These are phyloP conservation scores for Ophiosphaerella herpotricha DNA, from an alignment of 2,329 filamentous ascomycete species.

Conservation along the genomic window DNA sequence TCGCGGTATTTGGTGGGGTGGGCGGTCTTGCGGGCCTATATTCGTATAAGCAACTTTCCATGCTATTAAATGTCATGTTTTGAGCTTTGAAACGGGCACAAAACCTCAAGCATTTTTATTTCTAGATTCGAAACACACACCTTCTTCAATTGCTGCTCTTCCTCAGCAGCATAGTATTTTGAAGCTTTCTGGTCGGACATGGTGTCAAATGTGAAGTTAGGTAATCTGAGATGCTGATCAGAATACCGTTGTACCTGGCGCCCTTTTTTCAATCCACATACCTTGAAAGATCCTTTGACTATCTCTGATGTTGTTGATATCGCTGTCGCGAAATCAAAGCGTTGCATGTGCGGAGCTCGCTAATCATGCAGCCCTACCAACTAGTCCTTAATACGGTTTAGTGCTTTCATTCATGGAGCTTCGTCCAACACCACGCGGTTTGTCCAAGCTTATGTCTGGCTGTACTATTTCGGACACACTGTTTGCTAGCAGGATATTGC, in stretches of 20 bases:
- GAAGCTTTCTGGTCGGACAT: conserved; percentile 73
- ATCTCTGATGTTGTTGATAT: conserved; percentile 18
- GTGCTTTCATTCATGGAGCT: background rate
- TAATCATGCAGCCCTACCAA: conserved; percentile 21
- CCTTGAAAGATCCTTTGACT: conserved; percentile 5
- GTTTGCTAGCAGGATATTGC: no score
- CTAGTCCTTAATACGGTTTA: conserved; percentile 4
- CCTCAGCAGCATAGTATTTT: conserved; percentile 98
- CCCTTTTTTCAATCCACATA: background rate
- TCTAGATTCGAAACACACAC: conserved; percentile 62
- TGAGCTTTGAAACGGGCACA: background rate
- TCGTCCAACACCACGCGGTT: no score
- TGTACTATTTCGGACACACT: no score
- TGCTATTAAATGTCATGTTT: background rate
- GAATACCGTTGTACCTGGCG: background rate
- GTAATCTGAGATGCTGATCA: conserved; percentile 9
- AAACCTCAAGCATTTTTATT: background rate
- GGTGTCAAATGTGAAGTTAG: conserved; percentile 1
- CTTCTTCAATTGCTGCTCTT: conserved; percentile 88
- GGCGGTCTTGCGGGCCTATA: conserved; percentile 89
- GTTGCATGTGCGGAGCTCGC: conserved; percentile 24
- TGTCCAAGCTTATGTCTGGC: no score
- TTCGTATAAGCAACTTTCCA: conserved; percentile 6
- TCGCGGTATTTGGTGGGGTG: conserved; percentile 86
- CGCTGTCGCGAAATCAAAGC: conserved; percentile 24